Conservation (phyloP, 2,329 filamentous ascomycete genomes). For the Epichloe gansuensis region DNA sequence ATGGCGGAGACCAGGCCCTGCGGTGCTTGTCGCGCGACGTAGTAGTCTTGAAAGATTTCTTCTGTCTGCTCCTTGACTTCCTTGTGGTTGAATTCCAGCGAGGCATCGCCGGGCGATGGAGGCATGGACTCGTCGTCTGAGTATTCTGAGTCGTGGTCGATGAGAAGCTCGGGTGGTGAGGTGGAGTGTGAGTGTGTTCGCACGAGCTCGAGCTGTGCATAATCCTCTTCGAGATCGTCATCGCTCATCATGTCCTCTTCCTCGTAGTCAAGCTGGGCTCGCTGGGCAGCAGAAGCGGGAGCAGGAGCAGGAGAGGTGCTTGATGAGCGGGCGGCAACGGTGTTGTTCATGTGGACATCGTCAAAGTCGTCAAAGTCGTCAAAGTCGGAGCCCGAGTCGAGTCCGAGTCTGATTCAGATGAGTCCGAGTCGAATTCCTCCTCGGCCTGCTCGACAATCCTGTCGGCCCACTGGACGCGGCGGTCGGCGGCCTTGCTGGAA, state of each 20-base stretch:
- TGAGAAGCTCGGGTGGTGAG: slow-evolving; percentile 54
- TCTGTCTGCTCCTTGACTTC: slow-evolving; percentile 32
- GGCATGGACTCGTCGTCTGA: slow-evolving; percentile 68
- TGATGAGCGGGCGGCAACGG: slow-evolving; percentile 33
- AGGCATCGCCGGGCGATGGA: slow-evolving; percentile 49
- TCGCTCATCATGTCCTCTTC: slow-evolving; percentile 27
- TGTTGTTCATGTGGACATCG: slow-evolving; percentile 44
- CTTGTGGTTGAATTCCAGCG: slow-evolving; percentile 50
- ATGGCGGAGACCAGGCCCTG: slow-evolving; percentile 41
- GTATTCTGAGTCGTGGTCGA: slow-evolving; percentile 57
- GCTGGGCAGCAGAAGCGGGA: neutral
- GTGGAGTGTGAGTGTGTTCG: slow-evolving; percentile 54
- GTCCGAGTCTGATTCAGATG: slow-evolving; percentile 34
- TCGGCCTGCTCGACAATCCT: slow-evolving; percentile 60
- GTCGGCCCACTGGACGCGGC: slow-evolving; percentile 82
- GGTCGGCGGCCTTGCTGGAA: slow-evolving; percentile 49
- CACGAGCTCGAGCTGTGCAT: slow-evolving; percentile 52
- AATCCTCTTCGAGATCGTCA: slow-evolving; percentile 52
- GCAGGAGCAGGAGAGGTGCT: slow-evolving; percentile 16
- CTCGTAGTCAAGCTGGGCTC: slow-evolving; percentile 26
- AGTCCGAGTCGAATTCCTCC: slow-evolving; percentile 52
- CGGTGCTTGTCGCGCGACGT: slow-evolving; percentile 39
- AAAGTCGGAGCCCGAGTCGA: slow-evolving; percentile 35
- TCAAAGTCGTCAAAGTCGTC: slow-evolving; percentile 30
- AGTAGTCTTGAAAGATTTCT: slow-evolving; percentile 40